phyloP scores from a whole-genome alignment of 1,284 basidiomycete species.

The Irpex sp. region DNA sequence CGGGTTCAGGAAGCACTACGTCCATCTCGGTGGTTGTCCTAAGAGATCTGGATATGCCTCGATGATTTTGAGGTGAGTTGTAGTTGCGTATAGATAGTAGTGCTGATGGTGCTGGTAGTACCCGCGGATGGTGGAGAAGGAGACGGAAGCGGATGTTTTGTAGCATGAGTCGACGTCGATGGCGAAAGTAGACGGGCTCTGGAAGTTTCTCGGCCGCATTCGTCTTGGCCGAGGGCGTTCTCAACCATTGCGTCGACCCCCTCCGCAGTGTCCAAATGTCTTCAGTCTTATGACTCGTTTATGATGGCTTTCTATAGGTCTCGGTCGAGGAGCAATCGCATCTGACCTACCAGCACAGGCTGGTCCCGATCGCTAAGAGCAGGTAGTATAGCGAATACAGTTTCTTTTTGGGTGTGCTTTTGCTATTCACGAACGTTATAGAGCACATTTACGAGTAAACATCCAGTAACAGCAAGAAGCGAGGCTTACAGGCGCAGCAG shows the following conservation, averaged over 20 bases:
- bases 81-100: neutral
- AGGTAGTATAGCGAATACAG: no score
- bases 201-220: neutral
- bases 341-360: no score
- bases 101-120: neutral
- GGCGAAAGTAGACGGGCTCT: neutral
- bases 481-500: no score
- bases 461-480: no score
- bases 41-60: neutral
- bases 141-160: neutral
- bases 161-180: neutral
- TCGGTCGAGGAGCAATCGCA: no score
- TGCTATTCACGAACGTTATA: no score
- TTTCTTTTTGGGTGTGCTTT: no score
- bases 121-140: neutral
- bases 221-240: neutral
- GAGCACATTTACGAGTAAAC: no score
- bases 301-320: neutral
- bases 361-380: no score
- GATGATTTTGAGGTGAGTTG: neutral
- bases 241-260: neutral
- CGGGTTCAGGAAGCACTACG: conserved; percentile 29
- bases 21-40: conserved; percentile 16
- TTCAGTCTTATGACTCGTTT: neutral
- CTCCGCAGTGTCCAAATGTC: neutral